Conservation (phyloP, 2,329 filamentous ascomycete species). For the Falciphora oryzae region DNA sequence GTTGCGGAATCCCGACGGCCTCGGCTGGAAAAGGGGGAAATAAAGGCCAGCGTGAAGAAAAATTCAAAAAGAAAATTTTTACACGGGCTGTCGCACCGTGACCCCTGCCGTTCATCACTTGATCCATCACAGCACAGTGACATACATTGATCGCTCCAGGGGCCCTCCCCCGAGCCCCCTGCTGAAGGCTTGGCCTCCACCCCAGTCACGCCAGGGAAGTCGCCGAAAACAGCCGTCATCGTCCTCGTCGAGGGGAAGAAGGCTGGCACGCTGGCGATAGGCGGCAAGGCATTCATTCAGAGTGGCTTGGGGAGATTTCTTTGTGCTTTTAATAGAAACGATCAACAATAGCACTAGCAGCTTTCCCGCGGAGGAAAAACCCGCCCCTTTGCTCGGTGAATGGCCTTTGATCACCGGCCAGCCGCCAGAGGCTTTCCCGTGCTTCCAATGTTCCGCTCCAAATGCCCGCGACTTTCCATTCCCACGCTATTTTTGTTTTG, state of each 20-base stretch:
- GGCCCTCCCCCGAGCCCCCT: not conserved
- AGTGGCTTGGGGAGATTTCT: not conserved
- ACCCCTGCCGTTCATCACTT: not conserved
- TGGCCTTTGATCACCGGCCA: not conserved
- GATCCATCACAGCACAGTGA: not conserved
- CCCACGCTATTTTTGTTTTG: not conserved
- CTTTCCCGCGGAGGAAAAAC: not conserved
- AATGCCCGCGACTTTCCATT: not conserved
- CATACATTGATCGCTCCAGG: not conserved
- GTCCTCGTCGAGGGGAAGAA: not conserved
- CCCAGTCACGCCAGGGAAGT: not conserved
- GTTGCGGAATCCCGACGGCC: not conserved
- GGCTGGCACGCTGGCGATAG: not conserved
- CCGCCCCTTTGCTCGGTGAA: not conserved
- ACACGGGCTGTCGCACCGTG: not conserved
- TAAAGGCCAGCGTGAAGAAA: not conserved
- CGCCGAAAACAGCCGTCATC: not conserved
- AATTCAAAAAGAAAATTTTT: not conserved
- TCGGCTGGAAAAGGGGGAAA: not conserved
- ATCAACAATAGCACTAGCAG: not conserved
- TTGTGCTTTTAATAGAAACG: not conserved
- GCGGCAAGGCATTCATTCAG: too few relatives aligned
- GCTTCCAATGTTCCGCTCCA: not conserved
- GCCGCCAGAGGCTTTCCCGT: too few relatives aligned
- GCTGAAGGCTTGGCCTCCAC: not conserved